These are phyloP conservation scores for Wallacemonas sp. DNA, from an alignment of 208 protist genomes.

Conservation along the genomic window DNA sequence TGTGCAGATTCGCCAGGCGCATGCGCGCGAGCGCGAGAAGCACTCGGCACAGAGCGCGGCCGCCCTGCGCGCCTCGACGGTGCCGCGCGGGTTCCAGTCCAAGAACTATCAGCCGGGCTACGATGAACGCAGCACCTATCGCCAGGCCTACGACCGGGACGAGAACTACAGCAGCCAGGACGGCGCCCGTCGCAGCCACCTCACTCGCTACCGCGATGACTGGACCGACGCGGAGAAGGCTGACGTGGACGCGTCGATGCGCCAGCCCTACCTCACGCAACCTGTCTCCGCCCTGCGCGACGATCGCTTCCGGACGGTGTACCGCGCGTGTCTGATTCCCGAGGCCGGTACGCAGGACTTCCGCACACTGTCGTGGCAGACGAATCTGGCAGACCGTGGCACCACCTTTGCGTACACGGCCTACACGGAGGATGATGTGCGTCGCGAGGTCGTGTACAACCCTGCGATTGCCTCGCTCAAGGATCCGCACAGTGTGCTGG, in stretches of 20 bases:
- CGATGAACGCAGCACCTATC: slow-evolving; percentile 78
- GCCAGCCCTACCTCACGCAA: slow-evolving; percentile 73
- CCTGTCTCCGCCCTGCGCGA: slow-evolving; percentile 43
- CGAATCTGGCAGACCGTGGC: slow-evolving; percentile 55
- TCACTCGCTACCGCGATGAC: slow-evolving; percentile 60
- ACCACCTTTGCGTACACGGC: slow-evolving; percentile 76
- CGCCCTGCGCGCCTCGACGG: slow-evolving; percentile 20
- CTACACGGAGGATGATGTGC: slow-evolving; percentile 64
- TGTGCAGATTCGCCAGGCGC: slow-evolving; percentile 31
- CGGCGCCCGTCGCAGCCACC: slow-evolving; percentile 24
- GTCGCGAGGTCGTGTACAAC: slow-evolving; percentile 52
- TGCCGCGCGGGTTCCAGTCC: slow-evolving; percentile 17
- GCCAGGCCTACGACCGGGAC: slow-evolving; percentile 62
- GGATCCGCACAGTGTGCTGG: slow-evolving; percentile 54
- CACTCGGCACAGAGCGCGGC: slow-evolving; percentile 17
- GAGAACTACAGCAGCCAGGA: slow-evolving; percentile 30
- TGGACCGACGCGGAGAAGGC: slow-evolving; percentile 68
- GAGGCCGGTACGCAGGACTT: slow-evolving; percentile 33
- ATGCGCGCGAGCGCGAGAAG: slow-evolving; percentile 21
- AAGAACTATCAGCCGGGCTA: slow-evolving; percentile 17
- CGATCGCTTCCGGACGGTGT: slow-evolving; percentile 53
- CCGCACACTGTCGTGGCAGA: slow-evolving; percentile 59
- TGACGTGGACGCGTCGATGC: slow-evolving; percentile 62
- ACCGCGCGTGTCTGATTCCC: slow-evolving; percentile 58
- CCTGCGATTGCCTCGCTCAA: slow-evolving; percentile 45